Conservation (phyloP, 345 rosid genomes). For the Eucalyptus polyanthemos region DNA sequence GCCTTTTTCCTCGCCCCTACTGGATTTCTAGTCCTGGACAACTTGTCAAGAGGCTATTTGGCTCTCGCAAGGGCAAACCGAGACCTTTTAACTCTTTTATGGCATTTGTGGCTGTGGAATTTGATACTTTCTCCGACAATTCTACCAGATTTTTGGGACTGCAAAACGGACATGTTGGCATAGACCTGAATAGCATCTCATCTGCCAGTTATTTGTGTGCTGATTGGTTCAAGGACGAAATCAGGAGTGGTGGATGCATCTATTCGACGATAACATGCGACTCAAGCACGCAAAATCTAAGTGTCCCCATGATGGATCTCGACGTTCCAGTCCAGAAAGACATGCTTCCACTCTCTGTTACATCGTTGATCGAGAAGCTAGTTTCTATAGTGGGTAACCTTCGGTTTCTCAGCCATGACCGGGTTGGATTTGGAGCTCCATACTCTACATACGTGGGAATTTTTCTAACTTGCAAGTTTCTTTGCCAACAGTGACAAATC, state of each 20-base stretch:
- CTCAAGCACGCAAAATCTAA: neutral
- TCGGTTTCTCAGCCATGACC: neutral
- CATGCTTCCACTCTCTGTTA: neutral
- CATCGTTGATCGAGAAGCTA: neutral
- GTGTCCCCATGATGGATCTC: neutral
- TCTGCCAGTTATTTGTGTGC: neutral
- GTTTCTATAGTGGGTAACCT: neutral
- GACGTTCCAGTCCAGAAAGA: neutral
- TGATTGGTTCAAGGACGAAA: neutral
- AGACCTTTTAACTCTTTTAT: neutral
- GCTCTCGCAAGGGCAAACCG: neutral
- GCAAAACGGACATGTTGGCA: neutral
- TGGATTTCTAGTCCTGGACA: neutral
- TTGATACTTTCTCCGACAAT: neutral
- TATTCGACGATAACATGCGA: neutral
- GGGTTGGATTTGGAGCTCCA: neutral
- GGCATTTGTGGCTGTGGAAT: conserved; percentile 2
- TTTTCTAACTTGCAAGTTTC: neutral
- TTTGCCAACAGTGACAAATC: neutral
- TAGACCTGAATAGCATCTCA: neutral
- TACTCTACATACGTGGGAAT: neutral
- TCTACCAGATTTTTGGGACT: neutral
- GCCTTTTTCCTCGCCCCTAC: neutral
- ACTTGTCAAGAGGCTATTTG: neutral
- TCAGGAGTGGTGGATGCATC: neutral